These are phyloP conservation scores for Chaetomium sp. DNA, from an alignment of 2,329 filamentous ascomycete species.

Conservation along the genomic window DNA sequence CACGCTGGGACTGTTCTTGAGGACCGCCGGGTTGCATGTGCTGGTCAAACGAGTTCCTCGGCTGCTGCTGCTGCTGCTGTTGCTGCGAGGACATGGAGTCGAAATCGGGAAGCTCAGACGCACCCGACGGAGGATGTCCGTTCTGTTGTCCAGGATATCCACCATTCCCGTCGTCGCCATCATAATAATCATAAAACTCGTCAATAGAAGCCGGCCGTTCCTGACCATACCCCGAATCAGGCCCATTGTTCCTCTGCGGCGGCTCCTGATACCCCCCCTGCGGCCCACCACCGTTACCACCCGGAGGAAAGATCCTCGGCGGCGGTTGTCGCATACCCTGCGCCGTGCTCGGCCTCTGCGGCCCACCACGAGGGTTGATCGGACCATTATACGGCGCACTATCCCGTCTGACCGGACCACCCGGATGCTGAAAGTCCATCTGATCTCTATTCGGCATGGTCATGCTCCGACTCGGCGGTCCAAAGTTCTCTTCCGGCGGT, in stretches of 20 bases:
- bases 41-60: conserved; percentile 42
- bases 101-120: conserved; percentile 37
- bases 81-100: conserved; percentile 33
- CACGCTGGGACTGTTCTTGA: conserved; percentile 40
- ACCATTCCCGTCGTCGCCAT: conserved; percentile 31
- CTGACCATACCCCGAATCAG: conserved; percentile 34
- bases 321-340: conserved; percentile 46
- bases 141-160: conserved; percentile 26
- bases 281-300: conserved; percentile 34
- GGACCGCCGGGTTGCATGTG: conserved; percentile 34
- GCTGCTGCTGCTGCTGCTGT: conserved; percentile 9
- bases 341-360: conserved; percentile 50
- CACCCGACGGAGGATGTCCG: conserved; percentile 20
- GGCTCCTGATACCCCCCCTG: conserved; percentile 29
- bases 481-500: conserved; percentile 37
- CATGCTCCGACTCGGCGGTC: conserved; percentile 50
- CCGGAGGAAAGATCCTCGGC: conserved; percentile 44
- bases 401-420: conserved; percentile 34
- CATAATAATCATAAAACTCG: conserved; percentile 53
- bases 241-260: conserved; percentile 26
- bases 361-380: conserved; percentile 35
- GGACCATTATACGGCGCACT: conserved; percentile 39
- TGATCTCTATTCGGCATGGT: conserved; percentile 51
- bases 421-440: conserved; percentile 33
- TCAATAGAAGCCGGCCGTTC: conserved; percentile 36